Base-by-base conservation (phyloP, 805 yeast species). In the Lipomyces spencermartinsiae region DNA sequence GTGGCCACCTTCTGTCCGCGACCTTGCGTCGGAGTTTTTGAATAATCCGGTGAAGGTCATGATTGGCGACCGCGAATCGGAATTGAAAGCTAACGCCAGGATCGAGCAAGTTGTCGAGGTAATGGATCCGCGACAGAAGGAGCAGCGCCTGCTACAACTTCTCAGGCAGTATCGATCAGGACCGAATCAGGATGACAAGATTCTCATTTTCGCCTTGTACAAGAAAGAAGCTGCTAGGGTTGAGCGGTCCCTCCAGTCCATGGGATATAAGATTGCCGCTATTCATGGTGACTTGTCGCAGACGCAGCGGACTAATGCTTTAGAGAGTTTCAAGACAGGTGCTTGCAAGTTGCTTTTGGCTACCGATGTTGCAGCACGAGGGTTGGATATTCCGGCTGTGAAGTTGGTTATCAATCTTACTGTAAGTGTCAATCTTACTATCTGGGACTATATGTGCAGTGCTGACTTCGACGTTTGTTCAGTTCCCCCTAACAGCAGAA, bases 1-100 rank as follows among this genome's bases (percentile, higher is more conserved):
- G 0, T 95, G 99, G 99, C 99, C 99, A n/a, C 91, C 91, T 75
- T 97, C 94, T 81, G 98, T 95, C 46, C 89, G 98, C 77, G 96
- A 92, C 71, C 84, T 95, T 71, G 99, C 99, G 8, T 77, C 87
- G 22, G 85, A 90, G 6, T 95, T 90, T 80, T 91, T 95, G 97
- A 75, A 78, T 14, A 73, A 78, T 35, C 97, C 98, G n/a, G 92
- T 92, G 60, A 93, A 91, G 79, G 91, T 95, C 55, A 88, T 95
- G 56, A 90, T 95, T 76, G 99, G 99, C 75, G 90, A 95, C 79
- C 87, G 96, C 72, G 73, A 62, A 22, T 98, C 94, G 77, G 98
- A 94, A 80, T 85, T 95, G 66, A 83, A 92, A 66, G 99, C 99
- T 60, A 95, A 95, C 82, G 93, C 93, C 80, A 86, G 97, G 78